Evolutionary conservation across 2,329 filamentous ascomycete genomes (phyloP).

Genomic region (Fusarium pininemorale): DNA sequence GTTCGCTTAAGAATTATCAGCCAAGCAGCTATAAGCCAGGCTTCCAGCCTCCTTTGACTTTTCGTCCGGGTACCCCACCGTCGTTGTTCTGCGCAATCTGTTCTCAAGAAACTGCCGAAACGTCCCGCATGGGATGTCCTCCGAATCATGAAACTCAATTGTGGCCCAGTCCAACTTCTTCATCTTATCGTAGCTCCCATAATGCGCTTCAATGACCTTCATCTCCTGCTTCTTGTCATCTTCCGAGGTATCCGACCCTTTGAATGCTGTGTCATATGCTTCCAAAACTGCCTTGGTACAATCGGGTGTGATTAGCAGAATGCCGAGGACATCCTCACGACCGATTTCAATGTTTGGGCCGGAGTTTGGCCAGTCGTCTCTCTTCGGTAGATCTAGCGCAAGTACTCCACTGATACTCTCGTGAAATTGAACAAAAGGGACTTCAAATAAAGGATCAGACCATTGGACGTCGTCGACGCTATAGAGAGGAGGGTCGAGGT

Average conservation of each 20-base stretch:
- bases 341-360: conserved; percentile 13
- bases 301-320: conserved; percentile 8
- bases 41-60: background rate
- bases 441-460: background rate
- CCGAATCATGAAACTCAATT: conserved; percentile 1
- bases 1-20: background rate
- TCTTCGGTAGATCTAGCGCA: background rate
- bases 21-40: conserved; percentile 11
- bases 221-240: background rate
- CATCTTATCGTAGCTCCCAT: conserved; percentile 30
- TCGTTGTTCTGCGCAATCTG: background rate
- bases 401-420: background rate
- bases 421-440: conserved; percentile 11
- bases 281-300: conserved; percentile 4
- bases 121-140: background rate
- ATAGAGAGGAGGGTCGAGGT: conserved; percentile 1
- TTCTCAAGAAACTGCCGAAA: conserved; percentile 17
- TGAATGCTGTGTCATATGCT: conserved; percentile 17
- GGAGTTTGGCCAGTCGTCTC: conserved; percentile 18
- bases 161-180: conserved; percentile 19
- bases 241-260: background rate
- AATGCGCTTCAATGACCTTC: conserved; percentile 13
- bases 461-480: conserved; percentile 23
- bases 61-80: background rate
- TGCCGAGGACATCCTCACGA: background rate